phyloP scores from a whole-genome alignment of 306 rosid species.

The Cucurbita argyrosperma region DNA sequence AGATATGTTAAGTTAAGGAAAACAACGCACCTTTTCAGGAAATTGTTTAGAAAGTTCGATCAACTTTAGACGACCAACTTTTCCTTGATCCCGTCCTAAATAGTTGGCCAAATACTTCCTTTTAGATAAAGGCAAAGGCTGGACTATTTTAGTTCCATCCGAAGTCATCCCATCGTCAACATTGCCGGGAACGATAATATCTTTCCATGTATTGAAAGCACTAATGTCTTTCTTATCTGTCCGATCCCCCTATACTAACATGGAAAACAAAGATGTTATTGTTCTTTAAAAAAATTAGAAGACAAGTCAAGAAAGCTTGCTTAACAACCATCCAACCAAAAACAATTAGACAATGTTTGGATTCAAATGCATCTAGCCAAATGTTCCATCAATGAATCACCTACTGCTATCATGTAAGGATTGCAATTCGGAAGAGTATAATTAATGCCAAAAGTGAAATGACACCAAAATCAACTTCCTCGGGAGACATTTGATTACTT shows the following conservation, averaged over 20 bases:
- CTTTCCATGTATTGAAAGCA: conserved; percentile 95
- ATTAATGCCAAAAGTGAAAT: background rate
- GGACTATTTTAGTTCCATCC: conserved; percentile 24
- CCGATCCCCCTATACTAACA: conserved; percentile 69
- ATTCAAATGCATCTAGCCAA: background rate
- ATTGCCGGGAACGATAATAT: conserved; percentile 93
- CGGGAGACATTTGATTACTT: background rate
- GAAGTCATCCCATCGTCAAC: conserved; percentile 71
- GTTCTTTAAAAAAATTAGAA: background rate
- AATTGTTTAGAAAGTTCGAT: conserved; percentile 66
- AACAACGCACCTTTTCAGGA: conserved; percentile 63
- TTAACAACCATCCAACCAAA: background rate
- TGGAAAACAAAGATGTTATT: conserved; percentile 7
- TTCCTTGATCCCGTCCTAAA: conserved; percentile 96
- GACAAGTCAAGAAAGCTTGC: background rate
- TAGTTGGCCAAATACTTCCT: conserved; percentile 75
- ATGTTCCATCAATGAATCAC: background rate
- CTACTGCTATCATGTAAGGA: background rate
- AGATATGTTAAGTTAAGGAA: background rate
- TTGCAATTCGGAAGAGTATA: background rate
- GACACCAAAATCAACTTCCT: background rate
- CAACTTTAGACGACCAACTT: conserved; percentile 72
- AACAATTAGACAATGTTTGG: background rate
- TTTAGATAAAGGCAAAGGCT: conserved; percentile 70
- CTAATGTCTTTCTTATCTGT: conserved; percentile 84